Base-by-base conservation (phyloP, 1,284 basidiomycete species). In the Kalmanozyma brasiliensis region DNA sequence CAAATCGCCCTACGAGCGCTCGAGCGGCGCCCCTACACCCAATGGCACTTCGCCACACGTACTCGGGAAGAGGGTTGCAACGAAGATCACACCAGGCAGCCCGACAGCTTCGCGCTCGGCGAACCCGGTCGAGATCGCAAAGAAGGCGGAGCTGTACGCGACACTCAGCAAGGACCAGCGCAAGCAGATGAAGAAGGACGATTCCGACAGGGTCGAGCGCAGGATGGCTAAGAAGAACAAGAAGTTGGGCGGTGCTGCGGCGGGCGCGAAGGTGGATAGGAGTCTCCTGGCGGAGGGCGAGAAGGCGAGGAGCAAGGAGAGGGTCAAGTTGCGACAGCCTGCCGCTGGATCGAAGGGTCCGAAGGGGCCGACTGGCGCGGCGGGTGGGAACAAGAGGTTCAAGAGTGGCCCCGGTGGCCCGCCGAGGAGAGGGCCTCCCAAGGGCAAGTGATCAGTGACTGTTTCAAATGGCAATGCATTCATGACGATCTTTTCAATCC, bases 201-300 rank as follows among this genome's bases (percentile, higher is more conserved):
- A 82, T 44, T 46, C 62, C 2, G 75, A 73, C 3, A 49, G 80
- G 1, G 67, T 72, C 46, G 70, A 73, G 8, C 63, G 73, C 8
- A 49, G 80, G 2, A 45, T 77, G 63, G 70, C 68, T 22, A 82
- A 82, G 77, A 81, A 81, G 70, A 60, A 64, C 22, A 66, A 52
- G 32, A 79, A 79, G 55, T 32, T 51, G 9, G 43, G 46, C 17
- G 56, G n/a, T 17, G 30, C 45, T 2, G 59, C 53, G 26, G 33
- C 36, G 19, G 33, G 32, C 4, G 24, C 10, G 9, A 49, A 46
- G 17, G 36, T 43, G 29, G 58, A 61, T 26, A 59, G 53, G 38
- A 49, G 38, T 10, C 19, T 69, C 8, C 13, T 60, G 11, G 48
- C 45, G 6, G 67, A 70, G 45, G 66, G 49, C 5, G 67, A 67